Evolutionary conservation across 108 stramenopile genomes (phyloP), one percentile per base, ranked within the genome.

Genomic region (Cyclotella sp.): DNA sequence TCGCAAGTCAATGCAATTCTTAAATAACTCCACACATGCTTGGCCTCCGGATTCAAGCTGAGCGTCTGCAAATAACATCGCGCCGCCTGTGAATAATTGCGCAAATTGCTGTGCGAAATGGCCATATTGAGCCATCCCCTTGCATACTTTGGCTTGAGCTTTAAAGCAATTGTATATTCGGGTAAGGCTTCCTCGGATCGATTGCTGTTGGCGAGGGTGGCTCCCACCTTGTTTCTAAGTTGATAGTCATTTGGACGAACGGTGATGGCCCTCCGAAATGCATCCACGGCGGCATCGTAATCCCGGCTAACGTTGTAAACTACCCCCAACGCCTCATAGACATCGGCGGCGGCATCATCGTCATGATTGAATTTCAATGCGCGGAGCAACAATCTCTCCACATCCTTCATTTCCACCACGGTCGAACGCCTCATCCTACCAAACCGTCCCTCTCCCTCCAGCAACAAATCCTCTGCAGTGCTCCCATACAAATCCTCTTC

Each of bases 61-160:
- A 99, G 67, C 15, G 96, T 93, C 64, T 94, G 96, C 40, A 99
- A 77, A 81, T 97, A 99, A 78, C 95, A 97, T 15, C 95, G 78
- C 18, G 93, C 89, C 6, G 97, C 97, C 67, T 97, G 93, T 26
- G 88, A 86, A 69, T 95, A 95, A 26, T 93, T 87, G 29, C 86
- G 87, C 29, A 97, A 74, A 72, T 97, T 97, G 62, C 82, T 84
- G 76, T 98, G 97, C 13, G 96, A 87, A 59, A 99, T 98, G 21
- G 97, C 97, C 87, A 97, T 92, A 70, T 99, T 99, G n/a, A 97
- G 77, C 98, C 97, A 98, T 39, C 90, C 96, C 5, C 98, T 85
- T 1, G 97, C 93, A 83, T 97, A 99, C 84, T 89, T 86, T 27
- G 98, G 98, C 67, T 96, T 96, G 39, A 96, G 72, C 40, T 86